phyloP scores from a whole-genome alignment of 2,329 filamentous ascomycete species.

The Alternaria alternata region DNA sequence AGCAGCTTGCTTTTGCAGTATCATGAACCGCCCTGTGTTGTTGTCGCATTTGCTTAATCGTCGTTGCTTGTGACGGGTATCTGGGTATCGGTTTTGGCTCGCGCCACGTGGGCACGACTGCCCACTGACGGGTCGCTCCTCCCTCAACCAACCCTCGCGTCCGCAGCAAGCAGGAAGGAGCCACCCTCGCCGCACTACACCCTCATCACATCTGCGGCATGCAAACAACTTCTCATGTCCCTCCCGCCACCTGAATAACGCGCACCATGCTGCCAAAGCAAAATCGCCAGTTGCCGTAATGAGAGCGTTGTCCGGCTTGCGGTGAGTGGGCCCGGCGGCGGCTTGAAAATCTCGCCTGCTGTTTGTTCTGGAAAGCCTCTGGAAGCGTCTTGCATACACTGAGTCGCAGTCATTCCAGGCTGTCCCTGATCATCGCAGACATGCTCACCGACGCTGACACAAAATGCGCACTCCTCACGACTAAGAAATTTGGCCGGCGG shows the following conservation, averaged over 20 bases:
- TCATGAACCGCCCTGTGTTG: background rate
- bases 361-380: conserved; percentile 35
- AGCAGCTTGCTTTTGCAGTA: conserved; percentile 14
- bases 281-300: conserved; percentile 23
- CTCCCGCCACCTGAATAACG: background rate
- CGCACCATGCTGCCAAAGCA: conserved; percentile 2
- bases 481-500: conserved; percentile 23
- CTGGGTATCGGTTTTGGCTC: conserved; percentile 2
- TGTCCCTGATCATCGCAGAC: conserved; percentile 15
- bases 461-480: conserved; percentile 9
- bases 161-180: background rate
- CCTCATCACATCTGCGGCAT: conserved; percentile 5
- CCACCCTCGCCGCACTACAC: background rate
- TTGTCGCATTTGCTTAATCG: conserved; percentile 2
- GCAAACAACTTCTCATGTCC: background rate
- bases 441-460: conserved; percentile 16
- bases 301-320: conserved; percentile 33
- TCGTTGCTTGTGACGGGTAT: conserved; percentile 5
- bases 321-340: conserved; percentile 30
- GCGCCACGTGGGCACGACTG: conserved; percentile 11
- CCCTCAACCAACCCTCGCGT: conserved; percentile 7
- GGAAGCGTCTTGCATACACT: conserved; percentile 19
- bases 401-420: conserved; percentile 18
- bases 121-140: conserved; percentile 11
- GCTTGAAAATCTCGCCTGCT: conserved; percentile 30